These are phyloP conservation scores for Paramyrothecium roridum DNA, from an alignment of 2,329 filamentous ascomycete species.

Conservation along the genomic window DNA sequence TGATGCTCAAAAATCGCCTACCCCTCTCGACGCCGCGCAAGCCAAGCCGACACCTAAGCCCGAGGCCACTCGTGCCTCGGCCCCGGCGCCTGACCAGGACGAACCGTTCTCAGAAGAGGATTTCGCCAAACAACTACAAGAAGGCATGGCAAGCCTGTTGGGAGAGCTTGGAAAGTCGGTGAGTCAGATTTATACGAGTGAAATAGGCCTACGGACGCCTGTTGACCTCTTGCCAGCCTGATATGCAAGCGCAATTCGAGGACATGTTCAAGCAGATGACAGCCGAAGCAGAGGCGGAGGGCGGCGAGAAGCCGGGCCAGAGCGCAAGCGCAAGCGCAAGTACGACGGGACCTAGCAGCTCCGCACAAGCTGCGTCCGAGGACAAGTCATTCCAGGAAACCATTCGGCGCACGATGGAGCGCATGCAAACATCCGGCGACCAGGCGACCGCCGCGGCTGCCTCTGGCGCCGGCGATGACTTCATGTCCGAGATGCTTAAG, in stretches of 20 bases:
- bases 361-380: conserved; percentile 33
- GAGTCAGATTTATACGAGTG: conserved; percentile 18
- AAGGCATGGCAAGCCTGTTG: conserved; percentile 82
- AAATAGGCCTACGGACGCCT: neutral
- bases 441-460: conserved; percentile 77
- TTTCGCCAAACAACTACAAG: conserved; percentile 82
- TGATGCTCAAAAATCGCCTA: conserved; percentile 20
- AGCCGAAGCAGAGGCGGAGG: conserved; percentile 38
- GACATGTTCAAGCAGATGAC: conserved; percentile 72
- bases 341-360: conserved; percentile 29
- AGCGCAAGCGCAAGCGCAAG: conserved; percentile 17
- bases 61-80: conserved; percentile 17
- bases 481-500: conserved; percentile 89
- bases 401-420: conserved; percentile 90
- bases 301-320: conserved; percentile 11
- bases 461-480: conserved; percentile 67
- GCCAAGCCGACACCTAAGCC: conserved; percentile 29
- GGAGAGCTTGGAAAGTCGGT: conserved; percentile 64
- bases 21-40: conserved; percentile 22
- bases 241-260: conserved; percentile 78
- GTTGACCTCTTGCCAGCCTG: conserved; percentile 41
- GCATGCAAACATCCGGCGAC: conserved; percentile 87
- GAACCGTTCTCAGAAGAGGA: conserved; percentile 63
- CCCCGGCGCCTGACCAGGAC: conserved; percentile 24
- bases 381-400: conserved; percentile 85